phyloP scores from a whole-genome alignment of 2,329 filamentous ascomycete genomes.

The Talaromyces piceae region DNA sequence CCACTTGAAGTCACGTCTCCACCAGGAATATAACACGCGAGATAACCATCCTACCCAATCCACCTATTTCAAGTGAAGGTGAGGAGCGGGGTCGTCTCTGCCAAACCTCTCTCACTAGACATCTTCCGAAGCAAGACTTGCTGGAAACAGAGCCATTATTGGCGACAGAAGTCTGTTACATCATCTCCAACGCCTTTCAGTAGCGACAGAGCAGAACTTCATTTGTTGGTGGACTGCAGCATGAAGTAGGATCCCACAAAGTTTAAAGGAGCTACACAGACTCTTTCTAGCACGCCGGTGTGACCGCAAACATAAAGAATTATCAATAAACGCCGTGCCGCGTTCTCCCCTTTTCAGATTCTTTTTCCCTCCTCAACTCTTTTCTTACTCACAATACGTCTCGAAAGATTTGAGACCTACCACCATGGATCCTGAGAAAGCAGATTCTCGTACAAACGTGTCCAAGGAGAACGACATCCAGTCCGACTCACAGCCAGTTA shows the following conservation, averaged over 20 bases:
- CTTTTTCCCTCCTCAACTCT: not conserved
- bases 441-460: not conserved
- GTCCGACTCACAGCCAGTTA: constrained; percentile 4
- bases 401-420: not conserved
- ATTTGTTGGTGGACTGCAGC: no score
- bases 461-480: not conserved
- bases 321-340: not conserved
- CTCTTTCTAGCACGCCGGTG: not conserved
- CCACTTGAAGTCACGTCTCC: no score
- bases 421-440: not conserved
- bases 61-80: no score
- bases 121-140: no score
- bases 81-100: not conserved
- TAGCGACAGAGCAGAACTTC: no score
- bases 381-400: not conserved
- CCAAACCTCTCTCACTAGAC: not conserved
- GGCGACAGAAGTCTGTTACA: not conserved
- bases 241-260: not conserved
- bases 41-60: no score
- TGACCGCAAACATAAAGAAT: not conserved
- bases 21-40: no score
- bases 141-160: not conserved
- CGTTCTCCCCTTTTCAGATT: not conserved
- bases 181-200: not conserved
- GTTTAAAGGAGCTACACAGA: not conserved